phyloP scores from a whole-genome alignment of 306 rosid species.

The Cucumis cinereus region DNA sequence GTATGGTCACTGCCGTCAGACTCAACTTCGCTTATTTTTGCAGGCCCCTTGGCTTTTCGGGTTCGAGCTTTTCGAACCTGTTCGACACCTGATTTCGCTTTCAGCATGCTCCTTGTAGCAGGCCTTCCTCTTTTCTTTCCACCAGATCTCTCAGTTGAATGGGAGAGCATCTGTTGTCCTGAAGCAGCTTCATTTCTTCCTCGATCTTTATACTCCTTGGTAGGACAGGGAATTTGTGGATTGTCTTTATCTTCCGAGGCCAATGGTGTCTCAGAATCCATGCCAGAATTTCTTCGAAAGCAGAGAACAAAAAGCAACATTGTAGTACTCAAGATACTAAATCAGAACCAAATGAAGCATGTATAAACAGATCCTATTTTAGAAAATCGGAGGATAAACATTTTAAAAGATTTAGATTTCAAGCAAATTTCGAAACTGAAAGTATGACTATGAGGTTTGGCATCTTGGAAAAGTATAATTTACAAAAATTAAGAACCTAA shows the following conservation, averaged over 20 bases:
- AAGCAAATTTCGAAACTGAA: neutral
- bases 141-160: conserved; percentile 21
- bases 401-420: neutral
- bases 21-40: conserved; percentile 48
- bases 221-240: conserved; percentile 8
- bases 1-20: conserved; percentile 41
- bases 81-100: conserved; percentile 21
- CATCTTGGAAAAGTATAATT: neutral
- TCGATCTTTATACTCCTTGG: conserved; percentile 9
- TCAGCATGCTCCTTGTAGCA: conserved; percentile 25
- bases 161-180: conserved; percentile 14
- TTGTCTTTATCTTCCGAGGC: conserved; percentile 13
- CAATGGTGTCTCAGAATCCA: conserved; percentile 17
- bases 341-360: neutral
- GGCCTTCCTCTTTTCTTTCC: conserved; percentile 69
- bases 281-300: conserved; percentile 30
- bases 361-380: neutral
- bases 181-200: conserved; percentile 19
- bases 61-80: conserved; percentile 37
- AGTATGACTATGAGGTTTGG: neutral
- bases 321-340: neutral
- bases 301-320: neutral
- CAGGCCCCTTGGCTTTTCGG: conserved; percentile 32
- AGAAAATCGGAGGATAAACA: neutral
- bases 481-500: neutral